phyloP scores from a whole-genome alignment of 2,329 filamentous ascomycete genomes.

The Colletotrichum navitas region DNA sequence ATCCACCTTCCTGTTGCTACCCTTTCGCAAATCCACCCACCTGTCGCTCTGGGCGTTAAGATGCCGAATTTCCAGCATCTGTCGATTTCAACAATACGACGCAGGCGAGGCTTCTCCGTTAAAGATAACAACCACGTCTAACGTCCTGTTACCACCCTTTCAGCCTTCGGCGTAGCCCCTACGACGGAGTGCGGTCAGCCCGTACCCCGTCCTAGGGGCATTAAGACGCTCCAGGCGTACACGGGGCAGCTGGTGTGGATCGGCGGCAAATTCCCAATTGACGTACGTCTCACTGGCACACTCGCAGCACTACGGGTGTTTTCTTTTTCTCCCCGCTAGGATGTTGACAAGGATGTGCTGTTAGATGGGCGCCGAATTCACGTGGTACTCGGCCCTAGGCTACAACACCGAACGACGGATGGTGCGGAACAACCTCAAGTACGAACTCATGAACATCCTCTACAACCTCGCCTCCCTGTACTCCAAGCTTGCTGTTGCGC shows the following conservation, averaged over 20 bases:
- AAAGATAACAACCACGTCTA: too few relatives aligned
- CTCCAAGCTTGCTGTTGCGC: constrained; percentile 87
- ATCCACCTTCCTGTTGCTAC: constrained; percentile 78
- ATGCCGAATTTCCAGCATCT: too few relatives aligned
- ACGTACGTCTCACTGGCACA: constrained; percentile 66
- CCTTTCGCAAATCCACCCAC: constrained; percentile 87
- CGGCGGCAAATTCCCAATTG: constrained; percentile 94
- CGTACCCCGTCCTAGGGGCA: constrained; percentile 87
- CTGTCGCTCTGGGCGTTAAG: constrained; percentile 85
- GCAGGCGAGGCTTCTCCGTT: too few relatives aligned
- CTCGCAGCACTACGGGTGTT: constrained; percentile 1
- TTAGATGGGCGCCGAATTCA: constrained; percentile 92
- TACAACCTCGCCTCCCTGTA: constrained; percentile 96
- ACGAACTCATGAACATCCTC: constrained; percentile 91
- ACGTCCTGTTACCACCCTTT: too few relatives aligned
- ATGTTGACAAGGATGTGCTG: not conserved
- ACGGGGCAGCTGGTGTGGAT: constrained; percentile 95
- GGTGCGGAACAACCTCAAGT: constrained; percentile 75
- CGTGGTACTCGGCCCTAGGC: constrained; percentile 94
- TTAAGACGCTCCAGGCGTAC: constrained; percentile 90
- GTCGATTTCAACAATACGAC: constrained; percentile 88
- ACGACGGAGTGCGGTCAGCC: constrained; percentile 86
- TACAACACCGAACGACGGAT: constrained; percentile 85
- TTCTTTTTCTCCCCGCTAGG: too few relatives aligned
- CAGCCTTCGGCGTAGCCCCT: too few relatives aligned